Evolutionary conservation across 768 basidiomycete genomes (phyloP).

Genomic region (Auricularia cornea): DNA sequence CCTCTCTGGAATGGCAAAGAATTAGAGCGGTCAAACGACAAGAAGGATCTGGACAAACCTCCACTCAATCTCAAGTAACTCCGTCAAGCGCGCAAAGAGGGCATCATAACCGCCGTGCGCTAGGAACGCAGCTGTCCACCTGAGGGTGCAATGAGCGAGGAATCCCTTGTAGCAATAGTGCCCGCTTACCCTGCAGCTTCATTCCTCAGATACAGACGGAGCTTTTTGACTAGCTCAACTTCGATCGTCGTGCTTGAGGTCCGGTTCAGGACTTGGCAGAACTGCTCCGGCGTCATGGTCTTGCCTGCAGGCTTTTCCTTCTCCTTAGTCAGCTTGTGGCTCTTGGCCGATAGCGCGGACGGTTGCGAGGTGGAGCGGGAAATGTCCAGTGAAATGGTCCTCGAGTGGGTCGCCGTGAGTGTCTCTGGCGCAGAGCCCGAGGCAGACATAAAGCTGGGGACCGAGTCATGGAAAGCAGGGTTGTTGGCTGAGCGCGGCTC

Average conservation of each 20-base stretch:
- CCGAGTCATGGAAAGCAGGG: background rate
- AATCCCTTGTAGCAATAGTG: background rate
- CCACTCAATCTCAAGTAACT: constrained; percentile 95
- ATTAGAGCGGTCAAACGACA: constrained; percentile 7
- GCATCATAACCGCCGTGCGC: constrained; percentile 78
- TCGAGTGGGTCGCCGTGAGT: constrained; percentile 28
- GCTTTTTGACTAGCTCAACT: constrained; percentile 79
- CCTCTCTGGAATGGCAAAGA: constrained; percentile 53
- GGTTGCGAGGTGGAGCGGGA: constrained; percentile 41
- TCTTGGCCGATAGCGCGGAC: constrained; percentile 28
- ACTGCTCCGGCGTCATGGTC: constrained; percentile 47
- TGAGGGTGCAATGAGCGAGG: constrained; percentile 22
- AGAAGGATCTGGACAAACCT: constrained; percentile 42
- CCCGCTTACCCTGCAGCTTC: constrained; percentile 70
- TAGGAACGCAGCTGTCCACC: constrained; percentile 88
- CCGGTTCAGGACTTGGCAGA: constrained; percentile 57
- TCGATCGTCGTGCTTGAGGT: constrained; percentile 71
- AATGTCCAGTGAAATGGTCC: constrained; percentile 57
- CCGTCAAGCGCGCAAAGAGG: constrained; percentile 74
- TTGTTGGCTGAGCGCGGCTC: background rate
- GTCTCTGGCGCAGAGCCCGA: background rate
- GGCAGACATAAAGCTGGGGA: background rate
- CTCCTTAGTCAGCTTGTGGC: constrained; percentile 24
- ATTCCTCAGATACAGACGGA: constrained; percentile 79
- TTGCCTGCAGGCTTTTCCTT: constrained; percentile 31